Base-by-base conservation (phyloP, 208 protist species). In the Sergeia podlipaevii region DNA sequence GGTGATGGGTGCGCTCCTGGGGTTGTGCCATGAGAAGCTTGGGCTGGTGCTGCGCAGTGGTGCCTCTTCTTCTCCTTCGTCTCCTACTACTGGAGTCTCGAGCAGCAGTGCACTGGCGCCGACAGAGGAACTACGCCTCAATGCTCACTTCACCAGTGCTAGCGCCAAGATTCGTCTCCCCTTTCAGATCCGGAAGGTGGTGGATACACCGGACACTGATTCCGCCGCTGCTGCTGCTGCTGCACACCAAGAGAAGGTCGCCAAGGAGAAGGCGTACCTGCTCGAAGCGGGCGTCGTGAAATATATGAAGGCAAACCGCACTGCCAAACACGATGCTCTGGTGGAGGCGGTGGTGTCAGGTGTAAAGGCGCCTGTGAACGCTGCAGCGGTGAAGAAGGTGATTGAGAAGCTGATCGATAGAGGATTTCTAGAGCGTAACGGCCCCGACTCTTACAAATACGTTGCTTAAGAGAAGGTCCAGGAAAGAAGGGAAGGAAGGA, bases 391-490 rank as follows among this genome's bases (percentile, higher is more conserved):
- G 21, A 99, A 99, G 77, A 94, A 93, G 59, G 54, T 86, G 4
- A 89, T 98, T 5, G 95, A 98, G 53, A 81, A 66, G 36, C 66
- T 99, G 37, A 95, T 98, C 46, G 94, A 98, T 17, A 85, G 96
- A 17, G 96, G 97, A 21, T 98, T 98, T 64, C 27, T 99, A 17
- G 76, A 88, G 51, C 81, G 97, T 27, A 80, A 80, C 20, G 68
- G 91, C 32, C 36, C 72, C 8, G 72, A 47, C 29, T 49, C 52
- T 8, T 98, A 98, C 77, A 49, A 55, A n/a, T 98, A 98, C 57
- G 59, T 97, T n/a, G 79, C 86, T 4, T 98, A 85, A 77, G 23
- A 13, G 23, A 21, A 10, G 39, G 17, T 15, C 10, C 4, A 33
- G 11, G 15, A 47, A 24, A 24, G 15, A 39, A 28, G 18, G 3